Evolutionary conservation across 2,329 filamentous ascomycete species (phyloP).

Genomic region (Parastagonospora nodorum): DNA sequence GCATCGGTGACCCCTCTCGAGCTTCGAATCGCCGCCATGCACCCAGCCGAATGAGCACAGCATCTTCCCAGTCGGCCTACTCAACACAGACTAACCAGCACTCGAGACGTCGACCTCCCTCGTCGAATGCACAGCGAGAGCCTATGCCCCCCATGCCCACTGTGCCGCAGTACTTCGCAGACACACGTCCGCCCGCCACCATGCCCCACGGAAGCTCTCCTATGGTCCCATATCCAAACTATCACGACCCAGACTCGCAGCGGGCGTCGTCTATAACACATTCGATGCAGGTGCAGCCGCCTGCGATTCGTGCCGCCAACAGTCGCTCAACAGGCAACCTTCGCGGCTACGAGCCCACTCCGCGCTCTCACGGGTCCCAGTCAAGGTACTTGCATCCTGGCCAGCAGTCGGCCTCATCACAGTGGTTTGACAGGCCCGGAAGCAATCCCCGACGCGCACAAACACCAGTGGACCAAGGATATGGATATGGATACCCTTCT

Average conservation of each 20-base stretch:
- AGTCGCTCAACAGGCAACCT: constrained; percentile 53
- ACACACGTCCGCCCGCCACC: constrained; percentile 43
- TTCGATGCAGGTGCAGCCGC: constrained; percentile 28
- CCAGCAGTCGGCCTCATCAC: constrained; percentile 51
- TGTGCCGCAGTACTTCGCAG: constrained; percentile 48
- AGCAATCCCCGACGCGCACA: constrained; percentile 22
- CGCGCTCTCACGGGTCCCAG: constrained; percentile 48
- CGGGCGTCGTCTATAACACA: constrained; percentile 50
- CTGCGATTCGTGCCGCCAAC: constrained; percentile 44
- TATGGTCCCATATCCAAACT: constrained; percentile 23
- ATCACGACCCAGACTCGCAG: constrained; percentile 39
- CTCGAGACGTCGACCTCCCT: constrained; percentile 43
- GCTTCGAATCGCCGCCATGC: constrained; percentile 37
- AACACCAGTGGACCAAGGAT: constrained; percentile 15
- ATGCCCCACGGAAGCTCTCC: constrained; percentile 40
- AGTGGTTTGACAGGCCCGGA: constrained; percentile 48
- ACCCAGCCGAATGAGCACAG: constrained; percentile 46
- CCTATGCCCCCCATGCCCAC: constrained; percentile 45
- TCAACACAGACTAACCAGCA: constrained; percentile 46
- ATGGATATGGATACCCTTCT: constrained; percentile 6
- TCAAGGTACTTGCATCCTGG: constrained; percentile 49
- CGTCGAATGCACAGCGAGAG: constrained; percentile 46
- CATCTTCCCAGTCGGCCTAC: constrained; percentile 49
- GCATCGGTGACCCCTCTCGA: constrained; percentile 46
- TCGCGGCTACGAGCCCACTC: constrained; percentile 46